Evolutionary conservation across 2,329 filamentous ascomycete species (phyloP).

Genomic region (Seiridium cupressi): DNA sequence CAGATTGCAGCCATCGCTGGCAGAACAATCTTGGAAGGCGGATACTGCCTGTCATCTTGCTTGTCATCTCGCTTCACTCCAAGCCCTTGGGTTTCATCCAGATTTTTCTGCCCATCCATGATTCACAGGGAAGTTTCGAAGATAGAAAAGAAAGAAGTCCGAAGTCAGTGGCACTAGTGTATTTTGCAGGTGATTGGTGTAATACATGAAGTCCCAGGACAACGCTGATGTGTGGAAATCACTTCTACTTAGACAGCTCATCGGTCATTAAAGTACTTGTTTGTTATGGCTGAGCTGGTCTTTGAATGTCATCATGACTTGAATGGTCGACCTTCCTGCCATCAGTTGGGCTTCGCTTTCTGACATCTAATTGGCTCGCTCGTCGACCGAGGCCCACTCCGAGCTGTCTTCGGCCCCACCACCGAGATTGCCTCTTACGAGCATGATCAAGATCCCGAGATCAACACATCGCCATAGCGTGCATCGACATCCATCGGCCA

Average conservation of each 20-base stretch:
- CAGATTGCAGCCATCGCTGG: constrained; percentile 1
- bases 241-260: too few species aligned
- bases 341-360: neutral
- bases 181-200: too few species aligned
- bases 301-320: neutral
- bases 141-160: too few species aligned
- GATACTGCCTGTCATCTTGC: constrained; percentile 1
- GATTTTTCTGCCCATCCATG: too few species aligned
- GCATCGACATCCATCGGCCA: neutral
- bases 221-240: too few species aligned
- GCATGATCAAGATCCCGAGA: neutral
- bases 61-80: neutral
- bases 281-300: neutral
- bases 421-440: neutral
- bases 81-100: too few species aligned
- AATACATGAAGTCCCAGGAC: too few species aligned
- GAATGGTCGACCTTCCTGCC: neutral
- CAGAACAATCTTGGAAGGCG: neutral
- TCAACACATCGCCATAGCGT: neutral
- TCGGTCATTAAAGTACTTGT: neutral
- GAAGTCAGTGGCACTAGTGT: too few species aligned
- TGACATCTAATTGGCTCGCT: neutral
- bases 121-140: too few species aligned
- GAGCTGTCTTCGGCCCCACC: neutral
- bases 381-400: neutral